phyloP scores from a whole-genome alignment of 805 yeast species.

The Wickerhamiella bombiphila region DNA sequence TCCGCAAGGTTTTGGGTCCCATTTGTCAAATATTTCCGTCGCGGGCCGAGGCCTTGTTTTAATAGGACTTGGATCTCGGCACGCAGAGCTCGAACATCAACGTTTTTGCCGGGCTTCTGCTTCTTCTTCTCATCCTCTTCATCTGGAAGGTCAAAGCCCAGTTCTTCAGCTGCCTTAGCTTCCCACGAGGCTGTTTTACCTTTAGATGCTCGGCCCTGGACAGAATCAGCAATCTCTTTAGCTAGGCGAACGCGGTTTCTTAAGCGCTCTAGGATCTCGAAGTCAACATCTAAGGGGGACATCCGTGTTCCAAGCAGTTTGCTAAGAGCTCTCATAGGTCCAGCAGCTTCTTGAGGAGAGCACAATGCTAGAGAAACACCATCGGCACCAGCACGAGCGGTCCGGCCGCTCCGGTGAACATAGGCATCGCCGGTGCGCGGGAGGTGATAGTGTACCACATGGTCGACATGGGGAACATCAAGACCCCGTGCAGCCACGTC shows the following conservation, averaged over 20 bases:
- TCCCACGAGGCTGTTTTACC: conserved; percentile 55
- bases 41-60: conserved; percentile 16
- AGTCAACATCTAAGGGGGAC: conserved; percentile 63
- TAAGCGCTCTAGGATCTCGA: conserved; percentile 54
- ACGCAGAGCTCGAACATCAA: conserved; percentile 11
- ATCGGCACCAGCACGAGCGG: conserved; percentile 87
- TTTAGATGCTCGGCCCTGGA: conserved; percentile 39
- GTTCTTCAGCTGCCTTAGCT: conserved; percentile 79
- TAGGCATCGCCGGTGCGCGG: conserved; percentile 92
- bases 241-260: conserved; percentile 57
- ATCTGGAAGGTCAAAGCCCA: conserved; percentile 71
- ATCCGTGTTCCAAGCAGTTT: conserved; percentile 34
- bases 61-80: conserved; percentile 18
- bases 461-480: conserved; percentile 80
- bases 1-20: conserved; percentile 24
- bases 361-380: conserved; percentile 94
- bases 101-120: conserved; percentile 27
- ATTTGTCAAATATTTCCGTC: conserved; percentile 21
- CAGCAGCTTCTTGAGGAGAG: conserved; percentile 85
- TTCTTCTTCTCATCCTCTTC: conserved; percentile 31
- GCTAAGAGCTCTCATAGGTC: conserved; percentile 67
- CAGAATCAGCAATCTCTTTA: conserved; percentile 59
- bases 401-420: conserved; percentile 92
- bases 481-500: conserved; percentile 98
- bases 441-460: conserved; percentile 89